Evolutionary conservation across 2,329 filamentous ascomycete genomes (phyloP).

Genomic region (Dendryphion nanum): DNA sequence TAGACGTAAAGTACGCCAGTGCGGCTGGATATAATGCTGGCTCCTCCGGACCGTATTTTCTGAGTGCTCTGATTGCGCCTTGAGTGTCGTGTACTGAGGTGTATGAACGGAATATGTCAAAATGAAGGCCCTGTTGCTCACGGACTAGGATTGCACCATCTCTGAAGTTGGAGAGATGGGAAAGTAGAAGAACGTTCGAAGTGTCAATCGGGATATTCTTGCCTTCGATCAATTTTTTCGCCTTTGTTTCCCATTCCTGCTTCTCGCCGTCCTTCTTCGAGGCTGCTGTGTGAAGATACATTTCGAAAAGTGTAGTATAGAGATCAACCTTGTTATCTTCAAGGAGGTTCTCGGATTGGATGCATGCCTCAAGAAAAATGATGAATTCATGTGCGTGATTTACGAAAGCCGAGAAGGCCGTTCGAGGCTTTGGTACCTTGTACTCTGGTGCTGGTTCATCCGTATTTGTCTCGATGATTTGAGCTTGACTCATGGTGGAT

Average conservation of each 20-base stretch:
- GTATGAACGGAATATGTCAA: constrained; percentile 96
- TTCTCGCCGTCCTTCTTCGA: constrained; percentile 69
- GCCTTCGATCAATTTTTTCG: constrained; percentile 81
- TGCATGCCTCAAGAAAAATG: constrained; percentile 83
- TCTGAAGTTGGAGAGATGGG: constrained; percentile 84
- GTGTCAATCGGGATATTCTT: constrained; percentile 82
- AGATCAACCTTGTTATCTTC: constrained; percentile 78
- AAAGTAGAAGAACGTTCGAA: constrained; percentile 89
- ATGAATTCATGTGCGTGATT: constrained; percentile 93
- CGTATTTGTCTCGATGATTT: constrained; percentile 53
- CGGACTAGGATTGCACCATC: constrained; percentile 90
- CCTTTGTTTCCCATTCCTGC: constrained; percentile 84
- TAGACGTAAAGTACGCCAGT: constrained; percentile 88
- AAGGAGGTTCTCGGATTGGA: constrained; percentile 68
- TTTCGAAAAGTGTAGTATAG: constrained; percentile 94
- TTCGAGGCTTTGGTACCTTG: constrained; percentile 75
- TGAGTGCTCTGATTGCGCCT: constrained; percentile 84
- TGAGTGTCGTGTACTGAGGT: constrained; percentile 87
- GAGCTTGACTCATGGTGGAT: constrained; percentile 54
- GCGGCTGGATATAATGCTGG: constrained; percentile 91
- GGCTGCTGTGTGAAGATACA: constrained; percentile 90
- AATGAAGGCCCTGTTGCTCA: constrained; percentile 86
- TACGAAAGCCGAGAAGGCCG: constrained; percentile 94
- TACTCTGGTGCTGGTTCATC: constrained; percentile 62
- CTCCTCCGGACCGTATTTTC: constrained; percentile 88